Evolutionary conservation across 768 basidiomycete genomes (phyloP).

Genomic region (Suillus occidentalis): DNA sequence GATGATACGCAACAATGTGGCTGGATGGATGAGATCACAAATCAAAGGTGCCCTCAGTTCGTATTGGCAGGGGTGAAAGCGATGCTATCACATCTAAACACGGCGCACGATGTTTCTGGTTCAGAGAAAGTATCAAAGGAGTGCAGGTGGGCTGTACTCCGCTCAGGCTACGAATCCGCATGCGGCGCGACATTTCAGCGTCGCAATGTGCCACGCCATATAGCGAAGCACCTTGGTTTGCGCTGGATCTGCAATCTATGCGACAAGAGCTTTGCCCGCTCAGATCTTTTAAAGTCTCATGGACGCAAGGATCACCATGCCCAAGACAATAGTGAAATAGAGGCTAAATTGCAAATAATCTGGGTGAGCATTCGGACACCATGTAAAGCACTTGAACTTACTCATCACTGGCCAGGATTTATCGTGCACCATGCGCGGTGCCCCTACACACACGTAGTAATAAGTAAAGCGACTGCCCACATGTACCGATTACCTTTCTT

Average conservation of each 20-base stretch:
- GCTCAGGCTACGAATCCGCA: background rate
- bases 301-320: conserved; percentile 11
- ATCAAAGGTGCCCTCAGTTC: conserved; percentile 1
- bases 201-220: conserved; percentile 19
- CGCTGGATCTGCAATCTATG: conserved; percentile 20
- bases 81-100: conserved; percentile 20
- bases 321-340: too few species aligned
- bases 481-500: background rate
- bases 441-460: background rate
- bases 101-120: conserved; percentile 16
- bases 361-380: background rate
- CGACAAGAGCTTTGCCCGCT: conserved; percentile 22
- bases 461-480: background rate
- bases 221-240: conserved; percentile 17
- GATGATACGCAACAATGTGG: background rate
- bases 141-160: conserved; percentile 13
- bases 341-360: background rate
- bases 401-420: background rate
- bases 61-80: background rate
- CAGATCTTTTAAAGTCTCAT: conserved; percentile 20
- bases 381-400: background rate
- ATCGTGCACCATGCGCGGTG: background rate
- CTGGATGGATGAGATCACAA: conserved; percentile 12
- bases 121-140: background rate
- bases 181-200: conserved; percentile 13